Conservation (phyloP, 1,139 yeast genomes). For the Candida labiduridarum region DNA sequence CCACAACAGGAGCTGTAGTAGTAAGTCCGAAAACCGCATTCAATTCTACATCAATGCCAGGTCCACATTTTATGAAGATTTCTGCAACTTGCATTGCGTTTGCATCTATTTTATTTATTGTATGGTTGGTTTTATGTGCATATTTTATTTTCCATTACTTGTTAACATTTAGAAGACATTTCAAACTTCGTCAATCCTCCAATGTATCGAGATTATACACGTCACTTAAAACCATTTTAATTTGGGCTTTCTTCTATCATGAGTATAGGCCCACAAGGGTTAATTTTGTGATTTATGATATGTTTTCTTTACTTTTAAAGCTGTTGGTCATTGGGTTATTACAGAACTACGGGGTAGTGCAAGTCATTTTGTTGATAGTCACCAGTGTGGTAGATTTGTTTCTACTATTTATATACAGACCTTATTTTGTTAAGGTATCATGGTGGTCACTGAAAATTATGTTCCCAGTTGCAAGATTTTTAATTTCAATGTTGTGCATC, state of each 20-base stretch:
- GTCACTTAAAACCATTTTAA: slow-evolving; percentile 46
- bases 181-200: slow-evolving; percentile 20
- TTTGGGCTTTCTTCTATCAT: slow-evolving; percentile 51
- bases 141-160: slow-evolving; percentile 39
- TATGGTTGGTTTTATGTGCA: slow-evolving; percentile 32
- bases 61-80: slow-evolving; percentile 8
- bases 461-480: slow-evolving; percentile 38
- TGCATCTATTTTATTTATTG: slow-evolving; percentile 34
- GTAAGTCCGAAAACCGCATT: background rate
- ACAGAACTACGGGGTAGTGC: slow-evolving; percentile 46
- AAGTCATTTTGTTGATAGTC: slow-evolving; percentile 41
- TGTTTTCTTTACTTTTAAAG: slow-evolving; percentile 30
- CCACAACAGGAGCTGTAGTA: background rate
- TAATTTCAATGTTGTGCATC: slow-evolving; percentile 43
- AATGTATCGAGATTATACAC: slow-evolving; percentile 45
- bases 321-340: slow-evolving; percentile 46
- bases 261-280: slow-evolving; percentile 47
- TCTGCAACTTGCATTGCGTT: slow-evolving; percentile 22
- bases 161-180: slow-evolving; percentile 21
- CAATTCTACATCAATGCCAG: slow-evolving; percentile 1
- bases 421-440: slow-evolving; percentile 42
- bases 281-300: slow-evolving; percentile 40
- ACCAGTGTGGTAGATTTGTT: slow-evolving; percentile 37
- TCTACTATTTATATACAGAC: slow-evolving; percentile 34
- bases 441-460: slow-evolving; percentile 43